Evolutionary conservation across 2,329 filamentous ascomycete species (phyloP).

Genomic region (Didymella segeticola): DNA sequence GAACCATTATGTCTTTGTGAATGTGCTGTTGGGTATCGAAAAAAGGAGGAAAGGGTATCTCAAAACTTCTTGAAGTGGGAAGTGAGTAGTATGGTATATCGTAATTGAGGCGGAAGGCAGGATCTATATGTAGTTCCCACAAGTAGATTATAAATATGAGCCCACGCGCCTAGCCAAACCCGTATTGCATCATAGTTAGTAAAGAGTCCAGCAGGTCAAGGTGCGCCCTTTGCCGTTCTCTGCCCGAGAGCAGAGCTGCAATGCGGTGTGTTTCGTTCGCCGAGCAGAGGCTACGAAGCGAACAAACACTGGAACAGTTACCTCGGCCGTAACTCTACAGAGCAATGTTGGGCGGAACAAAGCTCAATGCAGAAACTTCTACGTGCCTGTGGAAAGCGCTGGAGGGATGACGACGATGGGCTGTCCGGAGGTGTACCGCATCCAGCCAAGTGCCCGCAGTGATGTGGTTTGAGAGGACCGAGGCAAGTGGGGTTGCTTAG

Average conservation of each 20-base stretch:
- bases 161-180: constrained; percentile 3
- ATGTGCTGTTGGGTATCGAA: constrained; percentile 4
- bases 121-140: constrained; percentile 13
- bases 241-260: constrained; percentile 4
- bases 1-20: constrained; percentile 51
- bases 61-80: neutral
- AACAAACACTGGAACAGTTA: neutral
- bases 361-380: constrained; percentile 20
- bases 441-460: constrained; percentile 26
- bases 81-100: neutral
- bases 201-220: constrained; percentile 3
- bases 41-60: constrained; percentile 1
- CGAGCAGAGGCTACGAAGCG: constrained; percentile 1
- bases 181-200: constrained; percentile 15
- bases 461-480: constrained; percentile 21
- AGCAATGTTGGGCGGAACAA: constrained; percentile 5
- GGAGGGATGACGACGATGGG: constrained; percentile 26
- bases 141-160: constrained; percentile 11
- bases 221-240: constrained; percentile 10
- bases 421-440: constrained; percentile 20
- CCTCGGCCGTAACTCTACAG: constrained; percentile 4
- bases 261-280: constrained; percentile 16
- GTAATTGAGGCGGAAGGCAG: neutral
- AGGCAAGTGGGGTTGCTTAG: constrained; percentile 34
- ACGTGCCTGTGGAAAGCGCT: constrained; percentile 16